Evolutionary conservation across 2,329 filamentous ascomycete species (phyloP).

Genomic region (Sclerotinia nivalis): DNA sequence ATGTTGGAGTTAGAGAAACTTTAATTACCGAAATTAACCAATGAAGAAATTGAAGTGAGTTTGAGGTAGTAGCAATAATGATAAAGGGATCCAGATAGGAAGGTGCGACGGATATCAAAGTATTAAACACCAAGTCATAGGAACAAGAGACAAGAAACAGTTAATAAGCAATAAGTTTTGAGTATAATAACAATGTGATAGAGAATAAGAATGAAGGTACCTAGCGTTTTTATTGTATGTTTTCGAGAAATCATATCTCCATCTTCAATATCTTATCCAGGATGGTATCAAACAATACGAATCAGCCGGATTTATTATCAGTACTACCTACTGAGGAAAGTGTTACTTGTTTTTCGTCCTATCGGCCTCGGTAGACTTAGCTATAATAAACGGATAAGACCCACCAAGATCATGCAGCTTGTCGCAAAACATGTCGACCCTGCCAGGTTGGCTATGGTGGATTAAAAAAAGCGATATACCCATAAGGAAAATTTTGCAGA

Average conservation of each 20-base stretch:
- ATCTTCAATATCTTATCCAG: constrained; percentile 8
- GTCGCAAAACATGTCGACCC: constrained; percentile 20
- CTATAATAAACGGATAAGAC: constrained; percentile 14
- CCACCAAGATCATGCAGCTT: constrained; percentile 15
- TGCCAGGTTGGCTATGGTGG: neutral
- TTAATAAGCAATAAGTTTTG: neutral
- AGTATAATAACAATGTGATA: neutral
- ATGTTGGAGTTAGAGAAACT: neutral
- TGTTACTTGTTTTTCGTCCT: neutral
- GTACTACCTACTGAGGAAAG: neutral
- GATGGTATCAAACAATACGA: constrained; percentile 4
- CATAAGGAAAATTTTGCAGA: neutral
- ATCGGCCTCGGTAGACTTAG: constrained; percentile 16
- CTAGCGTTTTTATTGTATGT: neutral
- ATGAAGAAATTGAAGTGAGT: neutral
- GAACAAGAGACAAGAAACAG: neutral
- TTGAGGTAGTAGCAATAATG: neutral
- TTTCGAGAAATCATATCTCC: neutral
- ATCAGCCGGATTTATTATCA: neutral
- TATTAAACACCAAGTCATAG: neutral
- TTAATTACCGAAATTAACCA: neutral
- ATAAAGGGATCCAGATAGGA: neutral
- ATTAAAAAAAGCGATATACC: neutral
- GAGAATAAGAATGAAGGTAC: neutral
- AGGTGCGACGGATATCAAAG: neutral